Evolutionary conservation across 495 filamentous ascomycete genomes (phyloP), one percentile per base, ranked within the genome.

Genomic region (Elasticomyces elasticus): DNA sequence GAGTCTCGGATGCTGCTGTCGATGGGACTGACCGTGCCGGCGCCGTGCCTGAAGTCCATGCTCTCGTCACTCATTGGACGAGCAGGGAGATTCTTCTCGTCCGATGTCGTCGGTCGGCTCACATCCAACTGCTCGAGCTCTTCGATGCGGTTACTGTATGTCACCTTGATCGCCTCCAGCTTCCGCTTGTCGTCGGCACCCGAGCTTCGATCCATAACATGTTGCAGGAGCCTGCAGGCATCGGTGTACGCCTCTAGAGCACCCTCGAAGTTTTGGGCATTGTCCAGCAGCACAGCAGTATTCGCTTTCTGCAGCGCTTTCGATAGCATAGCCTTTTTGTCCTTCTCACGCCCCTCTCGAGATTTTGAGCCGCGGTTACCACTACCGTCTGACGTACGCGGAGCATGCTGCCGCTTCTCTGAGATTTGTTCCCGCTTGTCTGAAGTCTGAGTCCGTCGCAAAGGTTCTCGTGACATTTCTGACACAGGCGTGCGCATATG

Each of bases 271-370:
- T 96, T 95, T 62, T 90, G 85, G 3, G 87, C 89, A 72, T 95
- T 94, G 67, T 98, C 92, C 27, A 97, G 79, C 51, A 94, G 76
- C 15, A 98, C 92, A 7, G 92, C 92, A 22, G 87, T 92, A 61
- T 96, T 95, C 33, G 92, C 92, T 69, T 95, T 95, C 61, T 94
- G 83, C 38, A 98, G 71, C 6, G 92, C 92, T 64, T 85, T 89
- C 3, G 89, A 92, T 17, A 98, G 74, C 86, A 95, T 96, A 22
- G 81, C 81, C 69, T 94, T 95, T 63, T 95, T 72, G 51, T 72
- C 69, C 52, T 64, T 64, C 52, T 71, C 68, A 24, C 61, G 59
- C 31, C 60, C 62, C 38, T 68, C 67, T 24, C 64, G 45, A n/a
- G 61, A 54, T n/a, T 51, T 20, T 35, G 58, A 51, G 4, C 52